phyloP scores from a whole-genome alignment of 129 eudicot genomes.

The Artemisia argyi region DNA sequence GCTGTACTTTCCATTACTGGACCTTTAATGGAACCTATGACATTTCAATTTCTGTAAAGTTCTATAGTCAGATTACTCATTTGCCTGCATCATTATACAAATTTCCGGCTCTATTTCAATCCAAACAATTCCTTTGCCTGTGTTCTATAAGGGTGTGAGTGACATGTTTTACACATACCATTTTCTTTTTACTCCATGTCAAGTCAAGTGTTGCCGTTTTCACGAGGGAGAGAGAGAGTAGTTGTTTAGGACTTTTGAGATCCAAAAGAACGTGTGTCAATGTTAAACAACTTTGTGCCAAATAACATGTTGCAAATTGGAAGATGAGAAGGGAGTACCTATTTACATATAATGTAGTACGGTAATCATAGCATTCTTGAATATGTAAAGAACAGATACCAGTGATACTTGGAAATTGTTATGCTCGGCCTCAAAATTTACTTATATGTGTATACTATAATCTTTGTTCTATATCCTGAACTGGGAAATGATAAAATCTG shows the following conservation, averaged over 20 bases:
- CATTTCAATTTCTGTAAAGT: background rate
- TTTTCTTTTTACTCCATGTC: too few species aligned
- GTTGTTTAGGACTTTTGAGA: background rate
- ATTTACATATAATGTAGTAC: background rate
- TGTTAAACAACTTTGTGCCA: too few species aligned
- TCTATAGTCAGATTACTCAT: too few species aligned
- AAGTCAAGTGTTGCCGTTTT: too few species aligned
- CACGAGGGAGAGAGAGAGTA: too few species aligned
- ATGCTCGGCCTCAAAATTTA: background rate
- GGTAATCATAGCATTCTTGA: slow-evolving; percentile 1
- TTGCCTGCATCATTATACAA: too few species aligned
- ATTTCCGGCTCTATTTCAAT: too few species aligned
- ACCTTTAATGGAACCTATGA: background rate
- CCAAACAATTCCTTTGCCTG: too few species aligned
- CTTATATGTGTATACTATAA: slow-evolving; percentile 4
- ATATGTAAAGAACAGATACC: background rate
- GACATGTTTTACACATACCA: too few species aligned
- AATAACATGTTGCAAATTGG: too few species aligned
- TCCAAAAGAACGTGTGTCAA: background rate
- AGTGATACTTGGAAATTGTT: background rate
- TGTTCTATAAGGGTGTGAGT: too few species aligned
- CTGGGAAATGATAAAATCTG: slow-evolving; percentile 8
- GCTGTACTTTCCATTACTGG: background rate
- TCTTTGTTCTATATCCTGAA: slow-evolving; percentile 16
- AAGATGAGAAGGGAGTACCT: background rate